Conservation (phyloP, 2,329 filamentous ascomycete genomes). For the Hypoxylon sp. region DNA sequence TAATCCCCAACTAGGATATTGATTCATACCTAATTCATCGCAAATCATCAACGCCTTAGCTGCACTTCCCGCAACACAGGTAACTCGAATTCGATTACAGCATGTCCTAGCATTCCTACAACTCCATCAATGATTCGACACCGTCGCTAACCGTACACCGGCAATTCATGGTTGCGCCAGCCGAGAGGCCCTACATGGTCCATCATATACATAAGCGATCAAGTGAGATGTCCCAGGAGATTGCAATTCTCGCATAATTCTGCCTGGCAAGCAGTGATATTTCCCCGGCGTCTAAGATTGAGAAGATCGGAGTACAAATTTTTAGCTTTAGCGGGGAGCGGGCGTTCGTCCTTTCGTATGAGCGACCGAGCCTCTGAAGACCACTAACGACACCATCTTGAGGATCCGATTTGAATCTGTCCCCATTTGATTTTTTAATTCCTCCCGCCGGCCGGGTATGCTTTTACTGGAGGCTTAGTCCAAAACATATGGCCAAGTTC, state of each 20-base stretch:
- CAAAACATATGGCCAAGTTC: background rate
- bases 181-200: constrained; percentile 1
- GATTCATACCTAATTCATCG: constrained; percentile 10
- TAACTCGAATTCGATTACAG: constrained; percentile 5
- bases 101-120: constrained; percentile 8
- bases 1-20: background rate
- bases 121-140: constrained; percentile 9
- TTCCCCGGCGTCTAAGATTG: constrained; percentile 4
- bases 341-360: constrained; percentile 8
- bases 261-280: background rate
- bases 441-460: background rate
- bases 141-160: constrained; percentile 8
- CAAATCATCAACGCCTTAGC: background rate
- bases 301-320: background rate
- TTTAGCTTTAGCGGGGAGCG: background rate
- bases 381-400: constrained; percentile 15
- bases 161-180: background rate
- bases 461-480: constrained; percentile 2
- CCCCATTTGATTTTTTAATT: constrained; percentile 13
- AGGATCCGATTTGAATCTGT: constrained; percentile 1
- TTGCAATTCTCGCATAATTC: background rate
- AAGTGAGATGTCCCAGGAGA: background rate
- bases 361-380: constrained; percentile 3
- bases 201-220: constrained; percentile 20
- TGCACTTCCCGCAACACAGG: background rate